These are phyloP conservation scores for Colletotrichum tanaceti DNA, from an alignment of 2,329 filamentous ascomycete genomes.

Conservation along the genomic window DNA sequence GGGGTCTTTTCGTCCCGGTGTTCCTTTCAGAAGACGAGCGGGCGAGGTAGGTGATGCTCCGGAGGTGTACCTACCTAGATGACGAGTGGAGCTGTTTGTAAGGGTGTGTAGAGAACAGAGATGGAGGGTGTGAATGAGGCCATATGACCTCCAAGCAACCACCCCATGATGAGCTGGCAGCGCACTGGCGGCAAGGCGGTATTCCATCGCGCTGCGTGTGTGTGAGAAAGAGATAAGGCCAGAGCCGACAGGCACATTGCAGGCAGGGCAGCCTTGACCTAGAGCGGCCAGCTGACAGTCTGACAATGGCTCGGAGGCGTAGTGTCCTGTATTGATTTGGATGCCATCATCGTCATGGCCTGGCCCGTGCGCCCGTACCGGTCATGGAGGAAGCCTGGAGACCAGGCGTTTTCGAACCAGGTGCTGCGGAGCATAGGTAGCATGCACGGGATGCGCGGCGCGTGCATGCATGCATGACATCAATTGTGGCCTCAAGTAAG, in stretches of 20 bases:
- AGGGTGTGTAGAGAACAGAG: not conserved
- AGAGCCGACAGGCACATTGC: not conserved
- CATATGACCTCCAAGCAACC: slow-evolving; percentile 15
- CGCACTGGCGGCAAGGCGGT: slow-evolving; percentile 4
- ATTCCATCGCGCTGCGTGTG: not conserved
- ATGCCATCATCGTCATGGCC: slow-evolving; percentile 15
- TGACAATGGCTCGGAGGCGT: not conserved
- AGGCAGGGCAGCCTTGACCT: not conserved
- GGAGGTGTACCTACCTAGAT: too few relatives aligned
- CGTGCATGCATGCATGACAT: too few relatives aligned
- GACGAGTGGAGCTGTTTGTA: not conserved
- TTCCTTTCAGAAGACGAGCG: not conserved
- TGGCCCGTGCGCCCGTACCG: not conserved
- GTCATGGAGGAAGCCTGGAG: slow-evolving; percentile 3
- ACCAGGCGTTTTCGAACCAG: not conserved
- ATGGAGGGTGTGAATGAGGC: slow-evolving; percentile 6
- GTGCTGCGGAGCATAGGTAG: too few relatives aligned
- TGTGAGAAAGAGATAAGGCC: too few relatives aligned
- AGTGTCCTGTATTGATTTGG: slow-evolving; percentile 2
- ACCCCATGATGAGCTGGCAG: slow-evolving; percentile 14
- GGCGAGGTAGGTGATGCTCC: not conserved
- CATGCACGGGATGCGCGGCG: too few relatives aligned
- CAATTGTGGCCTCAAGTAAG: not conserved
- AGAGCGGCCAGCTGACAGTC: slow-evolving; percentile 12
- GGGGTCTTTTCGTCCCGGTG: not conserved